Evolutionary conservation across 768 basidiomycete genomes (phyloP).

Genomic region (Panellus pusillus): DNA sequence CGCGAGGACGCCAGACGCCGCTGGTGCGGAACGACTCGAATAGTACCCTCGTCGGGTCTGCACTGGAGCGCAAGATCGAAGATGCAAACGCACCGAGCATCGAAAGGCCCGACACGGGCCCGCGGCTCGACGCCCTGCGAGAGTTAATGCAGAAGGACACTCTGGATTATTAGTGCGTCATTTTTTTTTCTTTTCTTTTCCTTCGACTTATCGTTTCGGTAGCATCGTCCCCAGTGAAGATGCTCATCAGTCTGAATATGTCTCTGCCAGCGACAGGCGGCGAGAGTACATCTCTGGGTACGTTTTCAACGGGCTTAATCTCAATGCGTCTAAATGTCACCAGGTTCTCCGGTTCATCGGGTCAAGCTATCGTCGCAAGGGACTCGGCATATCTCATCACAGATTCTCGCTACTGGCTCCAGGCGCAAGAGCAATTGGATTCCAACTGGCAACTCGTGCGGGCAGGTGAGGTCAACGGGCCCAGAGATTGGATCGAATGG

Average conservation of each 20-base stretch:
- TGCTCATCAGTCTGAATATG: slow-evolving; percentile 82
- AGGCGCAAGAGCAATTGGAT: slow-evolving; percentile 71
- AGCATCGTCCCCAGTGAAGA: slow-evolving; percentile 81
- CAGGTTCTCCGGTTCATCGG: slow-evolving; percentile 67
- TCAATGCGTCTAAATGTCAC: slow-evolving; percentile 28
- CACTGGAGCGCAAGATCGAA: slow-evolving; percentile 65
- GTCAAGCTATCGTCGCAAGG: slow-evolving; percentile 68
- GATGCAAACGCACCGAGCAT: slow-evolving; percentile 53
- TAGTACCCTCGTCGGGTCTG: slow-evolving; percentile 75
- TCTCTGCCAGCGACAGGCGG: slow-evolving; percentile 73
- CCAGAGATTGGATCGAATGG: slow-evolving; percentile 81
- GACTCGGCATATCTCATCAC: slow-evolving; percentile 71
- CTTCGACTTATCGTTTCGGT: slow-evolving; percentile 6
- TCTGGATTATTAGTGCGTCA: slow-evolving; percentile 76
- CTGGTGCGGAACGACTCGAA: slow-evolving; percentile 61
- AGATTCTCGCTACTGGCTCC: slow-evolving; percentile 83
- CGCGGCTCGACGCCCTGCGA: slow-evolving; percentile 60
- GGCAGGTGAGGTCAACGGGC: slow-evolving; percentile 51
- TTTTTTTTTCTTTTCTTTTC: slow-evolving; percentile 19
- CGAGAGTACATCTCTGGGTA: slow-evolving; percentile 78
- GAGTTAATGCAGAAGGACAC: slow-evolving; percentile 65
- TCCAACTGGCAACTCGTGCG: slow-evolving; percentile 69
- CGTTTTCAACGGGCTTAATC: slow-evolving; percentile 1
- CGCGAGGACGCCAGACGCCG: slow-evolving; percentile 33
- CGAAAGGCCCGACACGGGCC: slow-evolving; percentile 56